Evolutionary conservation across 164 flowering plant species (phyloP).

Genomic region (Liriodendron chinense): DNA sequence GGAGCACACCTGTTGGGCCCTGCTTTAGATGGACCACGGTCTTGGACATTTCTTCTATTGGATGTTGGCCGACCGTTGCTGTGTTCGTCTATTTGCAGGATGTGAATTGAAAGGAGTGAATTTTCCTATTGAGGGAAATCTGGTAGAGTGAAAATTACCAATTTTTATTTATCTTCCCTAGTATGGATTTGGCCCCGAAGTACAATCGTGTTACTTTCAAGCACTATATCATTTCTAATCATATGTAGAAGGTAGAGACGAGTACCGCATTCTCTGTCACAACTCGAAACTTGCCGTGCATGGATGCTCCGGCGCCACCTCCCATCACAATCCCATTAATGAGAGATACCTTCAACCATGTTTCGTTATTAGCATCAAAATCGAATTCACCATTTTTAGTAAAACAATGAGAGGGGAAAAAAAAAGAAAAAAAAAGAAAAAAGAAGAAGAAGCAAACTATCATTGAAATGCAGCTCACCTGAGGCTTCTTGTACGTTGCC

Average conservation of each 20-base stretch:
- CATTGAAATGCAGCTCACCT: conserved; percentile 12
- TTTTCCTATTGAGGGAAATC: too few relatives aligned
- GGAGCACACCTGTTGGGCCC: too few relatives aligned
- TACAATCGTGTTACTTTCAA: too few relatives aligned
- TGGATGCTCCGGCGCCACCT: conserved; percentile 54
- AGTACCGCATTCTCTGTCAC: conserved; percentile 88
- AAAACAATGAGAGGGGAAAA: background rate
- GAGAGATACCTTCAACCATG: conserved; percentile 65
- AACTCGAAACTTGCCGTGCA: conserved; percentile 83
- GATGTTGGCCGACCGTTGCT: too few relatives aligned
- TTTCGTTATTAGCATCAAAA: conserved; percentile 9
- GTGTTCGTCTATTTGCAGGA: too few relatives aligned
- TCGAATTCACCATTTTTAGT: background rate
- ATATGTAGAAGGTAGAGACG: background rate
- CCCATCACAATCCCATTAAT: conserved; percentile 94
- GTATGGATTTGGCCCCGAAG: too few relatives aligned
- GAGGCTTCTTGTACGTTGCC: conserved; percentile 39
- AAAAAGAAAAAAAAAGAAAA: background rate
- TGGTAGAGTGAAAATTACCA: too few relatives aligned
- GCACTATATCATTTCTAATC: background rate
- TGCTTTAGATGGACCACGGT: too few relatives aligned
- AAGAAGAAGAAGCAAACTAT: background rate
- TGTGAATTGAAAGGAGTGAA: too few relatives aligned
- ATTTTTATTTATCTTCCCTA: too few relatives aligned
- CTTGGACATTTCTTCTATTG: too few relatives aligned